Evolutionary conservation across 345 rosid genomes (phyloP).

Genomic region (Citropsis articulata): DNA sequence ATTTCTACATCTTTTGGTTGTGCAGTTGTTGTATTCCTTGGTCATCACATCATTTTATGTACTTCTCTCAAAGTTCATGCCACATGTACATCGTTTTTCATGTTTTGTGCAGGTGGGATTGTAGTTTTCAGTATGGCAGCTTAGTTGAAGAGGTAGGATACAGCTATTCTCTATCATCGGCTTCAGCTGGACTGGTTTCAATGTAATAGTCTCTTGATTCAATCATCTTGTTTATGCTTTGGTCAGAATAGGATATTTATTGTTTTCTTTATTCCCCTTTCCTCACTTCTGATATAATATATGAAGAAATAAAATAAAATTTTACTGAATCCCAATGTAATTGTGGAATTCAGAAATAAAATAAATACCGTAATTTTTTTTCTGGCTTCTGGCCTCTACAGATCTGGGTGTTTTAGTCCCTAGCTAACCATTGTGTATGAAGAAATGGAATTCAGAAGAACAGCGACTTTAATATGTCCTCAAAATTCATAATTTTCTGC

Average conservation of each 20-base stretch:
- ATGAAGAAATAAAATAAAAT: background rate
- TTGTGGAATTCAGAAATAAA: background rate
- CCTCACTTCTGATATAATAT: background rate
- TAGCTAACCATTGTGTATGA: background rate
- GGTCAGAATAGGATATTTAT: background rate
- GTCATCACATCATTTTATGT: no score
- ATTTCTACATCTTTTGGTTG: background rate
- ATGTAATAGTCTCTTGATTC: slow-evolving; percentile 44
- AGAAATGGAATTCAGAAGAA: background rate
- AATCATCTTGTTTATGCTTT: slow-evolving; percentile 12
- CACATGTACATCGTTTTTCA: background rate
- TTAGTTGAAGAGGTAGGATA: slow-evolving; percentile 99
- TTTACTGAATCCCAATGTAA: background rate
- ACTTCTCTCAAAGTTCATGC: background rate
- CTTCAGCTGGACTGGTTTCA: slow-evolving; percentile 98
- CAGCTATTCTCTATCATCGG: slow-evolving; percentile 92
- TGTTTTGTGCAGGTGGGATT: slow-evolving; percentile 83
- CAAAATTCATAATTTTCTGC: background rate
- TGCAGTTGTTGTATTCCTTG: background rate
- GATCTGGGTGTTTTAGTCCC: background rate
- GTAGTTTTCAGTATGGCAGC: slow-evolving; percentile 89
- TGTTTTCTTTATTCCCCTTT: background rate
- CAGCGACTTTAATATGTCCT: background rate
- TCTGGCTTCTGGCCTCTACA: background rate
- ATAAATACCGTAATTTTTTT: background rate